Evolutionary conservation across 1,284 basidiomycete species (phyloP).

Genomic region (Marasmius oreades): DNA sequence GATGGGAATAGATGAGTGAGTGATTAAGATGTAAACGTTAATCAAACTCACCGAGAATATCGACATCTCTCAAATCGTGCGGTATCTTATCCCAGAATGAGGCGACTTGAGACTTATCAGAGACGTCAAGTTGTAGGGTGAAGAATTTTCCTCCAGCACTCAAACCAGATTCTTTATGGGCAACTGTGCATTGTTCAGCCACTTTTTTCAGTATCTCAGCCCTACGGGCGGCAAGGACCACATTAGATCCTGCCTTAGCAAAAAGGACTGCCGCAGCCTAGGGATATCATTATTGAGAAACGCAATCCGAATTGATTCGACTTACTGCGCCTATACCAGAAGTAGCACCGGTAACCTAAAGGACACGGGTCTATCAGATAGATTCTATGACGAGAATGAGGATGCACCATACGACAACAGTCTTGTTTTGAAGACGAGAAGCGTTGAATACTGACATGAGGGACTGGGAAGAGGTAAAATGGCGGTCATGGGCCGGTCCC

Average conservation of each 20-base stretch:
- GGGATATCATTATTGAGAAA: constrained; percentile 3
- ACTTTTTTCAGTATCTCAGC: constrained; percentile 63
- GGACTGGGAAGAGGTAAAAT: constrained; percentile 13
- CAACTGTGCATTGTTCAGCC: constrained; percentile 59
- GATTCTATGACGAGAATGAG: constrained; percentile 13
- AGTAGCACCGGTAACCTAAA: constrained; percentile 45
- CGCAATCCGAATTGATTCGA: constrained; percentile 5
- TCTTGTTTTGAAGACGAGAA: constrained; percentile 77
- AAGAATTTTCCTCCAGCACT: constrained; percentile 70
- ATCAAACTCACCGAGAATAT: constrained; percentile 62
- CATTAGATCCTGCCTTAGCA: constrained; percentile 79
- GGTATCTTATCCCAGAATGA: constrained; percentile 69
- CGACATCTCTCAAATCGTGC: constrained; percentile 59
- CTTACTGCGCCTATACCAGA: constrained; percentile 63
- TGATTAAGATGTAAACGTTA: background rate
- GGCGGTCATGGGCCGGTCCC: constrained; percentile 6
- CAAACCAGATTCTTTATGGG: constrained; percentile 71
- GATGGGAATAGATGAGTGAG: background rate
- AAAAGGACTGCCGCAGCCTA: constrained; percentile 84
- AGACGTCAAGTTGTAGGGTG: constrained; percentile 69
- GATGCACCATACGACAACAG: constrained; percentile 71
- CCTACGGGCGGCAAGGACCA: constrained; percentile 73
- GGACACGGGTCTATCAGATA: constrained; percentile 1
- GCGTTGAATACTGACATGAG: constrained; percentile 78
- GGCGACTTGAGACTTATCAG: constrained; percentile 66